Evolutionary conservation across 371 early-diverging fungal species (phyloP).

Genomic region (Mucor lusitanicus): DNA sequence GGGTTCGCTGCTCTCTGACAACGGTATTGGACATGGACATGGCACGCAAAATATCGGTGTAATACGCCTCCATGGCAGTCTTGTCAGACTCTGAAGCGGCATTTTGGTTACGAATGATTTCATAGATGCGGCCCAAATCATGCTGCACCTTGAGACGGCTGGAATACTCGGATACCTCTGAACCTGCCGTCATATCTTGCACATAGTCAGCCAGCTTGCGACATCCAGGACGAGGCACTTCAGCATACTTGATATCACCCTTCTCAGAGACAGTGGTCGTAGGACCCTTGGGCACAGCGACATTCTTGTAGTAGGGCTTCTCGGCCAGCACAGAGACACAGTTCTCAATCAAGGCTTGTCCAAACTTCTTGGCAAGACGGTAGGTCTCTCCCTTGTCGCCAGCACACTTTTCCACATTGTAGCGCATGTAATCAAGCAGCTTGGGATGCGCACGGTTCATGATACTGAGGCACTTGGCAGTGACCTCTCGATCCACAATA

Average conservation of each 20-base stretch:
- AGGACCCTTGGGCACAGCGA: slow-evolving; percentile 79
- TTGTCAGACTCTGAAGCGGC: slow-evolving; percentile 73
- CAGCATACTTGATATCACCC: slow-evolving; percentile 84
- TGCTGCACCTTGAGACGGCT: slow-evolving; percentile 80
- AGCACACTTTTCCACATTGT: slow-evolving; percentile 75
- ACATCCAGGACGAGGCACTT: slow-evolving; percentile 70
- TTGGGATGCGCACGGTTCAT: slow-evolving; percentile 90
- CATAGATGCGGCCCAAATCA: slow-evolving; percentile 75
- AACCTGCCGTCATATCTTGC: slow-evolving; percentile 70
- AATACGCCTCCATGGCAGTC: slow-evolving; percentile 68
- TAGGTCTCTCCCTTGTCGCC: slow-evolving; percentile 83
- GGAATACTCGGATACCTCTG: slow-evolving; percentile 68
- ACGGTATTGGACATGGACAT: slow-evolving; percentile 74
- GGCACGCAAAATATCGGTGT: slow-evolving; percentile 73
- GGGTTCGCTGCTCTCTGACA: slow-evolving; percentile 57
- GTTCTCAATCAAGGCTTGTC: slow-evolving; percentile 84
- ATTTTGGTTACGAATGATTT: slow-evolving; percentile 76
- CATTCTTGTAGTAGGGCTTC: slow-evolving; percentile 87
- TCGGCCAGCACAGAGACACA: slow-evolving; percentile 76
- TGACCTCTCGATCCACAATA: slow-evolving; percentile 90
- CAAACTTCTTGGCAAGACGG: slow-evolving; percentile 79
- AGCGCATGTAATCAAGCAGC: slow-evolving; percentile 85
- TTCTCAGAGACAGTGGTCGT: slow-evolving; percentile 74
- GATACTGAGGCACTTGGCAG: slow-evolving; percentile 86
- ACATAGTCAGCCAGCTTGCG: slow-evolving; percentile 74